phyloP scores from a whole-genome alignment of 345 rosid genomes.

The Lenwebbia sp. region DNA sequence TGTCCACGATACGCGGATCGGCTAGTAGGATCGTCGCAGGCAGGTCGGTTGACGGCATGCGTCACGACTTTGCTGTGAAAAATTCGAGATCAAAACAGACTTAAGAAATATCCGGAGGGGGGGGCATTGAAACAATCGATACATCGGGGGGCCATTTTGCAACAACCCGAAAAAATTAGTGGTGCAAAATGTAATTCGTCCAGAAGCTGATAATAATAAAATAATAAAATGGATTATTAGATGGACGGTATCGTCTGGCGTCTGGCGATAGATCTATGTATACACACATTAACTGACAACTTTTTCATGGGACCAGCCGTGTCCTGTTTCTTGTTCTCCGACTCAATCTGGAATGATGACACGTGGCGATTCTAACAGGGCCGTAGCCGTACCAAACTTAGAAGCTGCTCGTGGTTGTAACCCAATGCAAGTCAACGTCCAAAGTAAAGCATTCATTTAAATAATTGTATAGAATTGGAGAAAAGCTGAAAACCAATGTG shows the following conservation, averaged over 20 bases:
- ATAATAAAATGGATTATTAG: not conserved
- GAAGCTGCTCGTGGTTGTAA: not conserved
- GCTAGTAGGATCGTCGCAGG: not conserved
- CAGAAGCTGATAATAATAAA: not conserved
- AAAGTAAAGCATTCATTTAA: no score
- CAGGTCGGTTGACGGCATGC: not conserved
- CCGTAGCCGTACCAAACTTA: not conserved
- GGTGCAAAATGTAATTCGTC: not conserved
- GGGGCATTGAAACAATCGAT: not conserved
- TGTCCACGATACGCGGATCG: not conserved
- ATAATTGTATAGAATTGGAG: no score
- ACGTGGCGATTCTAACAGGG: not conserved
- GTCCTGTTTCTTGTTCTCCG: not conserved
- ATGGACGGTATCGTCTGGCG: not conserved
- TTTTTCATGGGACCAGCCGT: not conserved
- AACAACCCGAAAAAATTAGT: not conserved
- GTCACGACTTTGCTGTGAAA: not conserved
- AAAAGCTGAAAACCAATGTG: not conserved
- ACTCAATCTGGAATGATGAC: not conserved
- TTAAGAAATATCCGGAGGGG: not conserved
- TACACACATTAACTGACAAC: not conserved
- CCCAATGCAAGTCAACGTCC: not conserved
- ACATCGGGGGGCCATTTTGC: not conserved
- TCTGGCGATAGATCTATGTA: not conserved
- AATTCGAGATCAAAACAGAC: not conserved